phyloP scores from a whole-genome alignment of 2,329 filamentous ascomycete species.

The Fusarium azukiicola region DNA sequence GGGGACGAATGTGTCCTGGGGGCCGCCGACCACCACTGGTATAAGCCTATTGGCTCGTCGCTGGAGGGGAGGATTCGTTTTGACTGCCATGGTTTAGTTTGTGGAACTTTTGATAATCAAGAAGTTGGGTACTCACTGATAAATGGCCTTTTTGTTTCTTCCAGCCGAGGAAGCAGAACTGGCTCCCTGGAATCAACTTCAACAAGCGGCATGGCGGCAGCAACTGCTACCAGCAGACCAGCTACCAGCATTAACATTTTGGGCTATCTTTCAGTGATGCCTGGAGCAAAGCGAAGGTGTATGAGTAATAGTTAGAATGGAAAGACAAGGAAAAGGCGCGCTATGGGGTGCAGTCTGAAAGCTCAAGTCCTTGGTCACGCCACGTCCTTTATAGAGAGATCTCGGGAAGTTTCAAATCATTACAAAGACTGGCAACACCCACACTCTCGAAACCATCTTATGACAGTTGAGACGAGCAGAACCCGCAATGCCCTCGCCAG shows the following conservation, averaged over 20 bases:
- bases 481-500: not conserved
- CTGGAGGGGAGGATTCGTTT: constrained; percentile 29
- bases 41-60: constrained; percentile 48
- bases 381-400: constrained; percentile 12
- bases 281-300: constrained; percentile 6
- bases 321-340: constrained; percentile 5
- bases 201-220: constrained; percentile 34
- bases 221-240: constrained; percentile 19
- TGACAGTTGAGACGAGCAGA: not conserved
- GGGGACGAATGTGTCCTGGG: constrained; percentile 63
- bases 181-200: constrained; percentile 30
- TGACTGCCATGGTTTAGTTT: constrained; percentile 27
- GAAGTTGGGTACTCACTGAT: constrained; percentile 11
- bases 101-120: not conserved
- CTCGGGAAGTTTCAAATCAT: not conserved
- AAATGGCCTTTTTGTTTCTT: constrained; percentile 18
- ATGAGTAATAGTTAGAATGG: constrained; percentile 33
- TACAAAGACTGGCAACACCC: not conserved
- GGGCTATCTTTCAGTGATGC: not conserved
- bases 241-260: constrained; percentile 26
- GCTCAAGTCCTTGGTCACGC: not conserved
- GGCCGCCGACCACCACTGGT: constrained; percentile 63
- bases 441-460: not conserved
- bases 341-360: not conserved
- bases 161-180: not conserved